Percentiles rank a stretch among this genome's conserved stretches.
Conservation (phyloP, 2,329 filamentous ascomycete species). For the Claviceps spartinae region DNA sequence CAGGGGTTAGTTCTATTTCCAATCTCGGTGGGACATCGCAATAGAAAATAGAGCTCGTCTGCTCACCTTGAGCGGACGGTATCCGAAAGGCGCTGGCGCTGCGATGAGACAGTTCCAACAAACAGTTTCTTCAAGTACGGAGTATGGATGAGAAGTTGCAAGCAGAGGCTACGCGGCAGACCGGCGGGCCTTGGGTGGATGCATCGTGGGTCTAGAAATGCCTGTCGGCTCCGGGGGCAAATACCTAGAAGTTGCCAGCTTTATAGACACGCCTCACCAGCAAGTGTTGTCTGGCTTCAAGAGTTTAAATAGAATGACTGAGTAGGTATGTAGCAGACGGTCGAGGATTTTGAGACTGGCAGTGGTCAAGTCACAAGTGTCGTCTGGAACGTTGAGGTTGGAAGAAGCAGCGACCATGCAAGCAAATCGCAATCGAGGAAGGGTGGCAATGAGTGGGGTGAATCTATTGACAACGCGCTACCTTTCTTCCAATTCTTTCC, state of each 20-base stretch:
- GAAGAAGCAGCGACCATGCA: not conserved
- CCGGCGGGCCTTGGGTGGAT: not conserved
- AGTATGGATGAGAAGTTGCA: not conserved
- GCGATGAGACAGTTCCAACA: not conserved
- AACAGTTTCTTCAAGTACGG: not conserved
- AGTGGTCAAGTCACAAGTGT: not conserved
- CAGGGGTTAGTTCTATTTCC: not conserved
- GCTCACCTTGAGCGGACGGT: not conserved
- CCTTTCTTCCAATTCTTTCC: not conserved
- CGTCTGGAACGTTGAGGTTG: not conserved
- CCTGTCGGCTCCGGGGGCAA: not conserved
- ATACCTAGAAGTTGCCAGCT: not conserved
- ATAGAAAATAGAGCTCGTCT: not conserved
- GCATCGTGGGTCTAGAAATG: conserved; percentile 2
- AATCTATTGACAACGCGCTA: not conserved
- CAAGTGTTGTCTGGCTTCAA: too few relatives aligned
- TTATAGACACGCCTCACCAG: not conserved
- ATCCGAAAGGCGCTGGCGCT: not conserved
- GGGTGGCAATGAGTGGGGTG: conserved; percentile 5
- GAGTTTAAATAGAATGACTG: not conserved
- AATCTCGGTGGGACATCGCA: conserved; percentile 3
- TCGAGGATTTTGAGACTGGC: not conserved
- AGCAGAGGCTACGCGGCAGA: not conserved
- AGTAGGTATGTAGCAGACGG: not conserved
- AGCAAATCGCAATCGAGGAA: not conserved